A percentile compares a stretch with the other conserved stretches of the same genome.
Evolutionary conservation across 805 yeast species (phyloP).

Genomic region (Spathaspora arborariae): DNA sequence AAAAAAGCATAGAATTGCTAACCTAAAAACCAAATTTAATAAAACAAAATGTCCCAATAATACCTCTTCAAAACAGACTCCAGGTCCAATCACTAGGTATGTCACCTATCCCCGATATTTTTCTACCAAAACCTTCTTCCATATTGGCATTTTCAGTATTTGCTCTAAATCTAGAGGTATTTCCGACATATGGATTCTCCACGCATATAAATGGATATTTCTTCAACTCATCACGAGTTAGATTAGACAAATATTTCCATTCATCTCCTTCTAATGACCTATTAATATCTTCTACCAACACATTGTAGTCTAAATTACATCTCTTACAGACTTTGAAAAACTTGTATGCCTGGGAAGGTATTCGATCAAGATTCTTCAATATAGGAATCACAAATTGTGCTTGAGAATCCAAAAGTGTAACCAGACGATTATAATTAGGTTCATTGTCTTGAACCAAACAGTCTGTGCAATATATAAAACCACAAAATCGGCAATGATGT

Average conservation of each 20-base stretch:
- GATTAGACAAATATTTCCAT: constrained; percentile 1
- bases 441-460: constrained; percentile 4
- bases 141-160: background rate
- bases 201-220: constrained; percentile 19
- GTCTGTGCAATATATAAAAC: constrained; percentile 39
- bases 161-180: background rate
- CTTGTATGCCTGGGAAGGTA: constrained; percentile 11
- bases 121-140: background rate
- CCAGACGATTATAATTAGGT: background rate
- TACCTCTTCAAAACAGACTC: constrained; percentile 41
- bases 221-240: constrained; percentile 1
- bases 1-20: background rate
- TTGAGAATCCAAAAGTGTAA: constrained; percentile 17
- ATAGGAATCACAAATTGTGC: constrained; percentile 38
- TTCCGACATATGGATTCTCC: constrained; percentile 28
- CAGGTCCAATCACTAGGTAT: constrained; percentile 48
- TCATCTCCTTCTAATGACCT: constrained; percentile 2
- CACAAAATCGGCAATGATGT: constrained; percentile 54
- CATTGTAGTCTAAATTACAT: constrained; percentile 24
- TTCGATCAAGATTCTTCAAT: constrained; percentile 16
- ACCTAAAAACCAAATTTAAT: background rate
- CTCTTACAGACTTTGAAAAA: constrained; percentile 30
- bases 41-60: background rate
- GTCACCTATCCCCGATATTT: constrained; percentile 4
- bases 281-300: constrained; percentile 6